Base-by-base conservation (phyloP, 768 basidiomycete species). In the Tephrocybe sp. region DNA sequence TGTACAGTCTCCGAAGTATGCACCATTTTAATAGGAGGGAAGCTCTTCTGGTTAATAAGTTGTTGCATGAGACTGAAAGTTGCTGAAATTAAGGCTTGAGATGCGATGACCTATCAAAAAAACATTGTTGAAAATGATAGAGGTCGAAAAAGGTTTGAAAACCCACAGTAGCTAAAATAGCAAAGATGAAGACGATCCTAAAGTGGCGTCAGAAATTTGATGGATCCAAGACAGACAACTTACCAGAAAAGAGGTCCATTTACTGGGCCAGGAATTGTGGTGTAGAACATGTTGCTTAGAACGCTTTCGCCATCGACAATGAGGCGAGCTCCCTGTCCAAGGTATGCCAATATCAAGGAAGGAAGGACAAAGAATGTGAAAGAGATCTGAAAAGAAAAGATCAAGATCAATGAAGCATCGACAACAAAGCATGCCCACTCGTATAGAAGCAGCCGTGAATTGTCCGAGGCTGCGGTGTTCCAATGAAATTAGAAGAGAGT, bases 81-180 rank as follows among this genome's bases (percentile, higher is more conserved):
- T 0, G 83, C 86, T 0, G 84, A 83, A 58, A 87, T 86, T 75
- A 86, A 75, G 7, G 85, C 82, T 65, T 84, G 81, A 4, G 82
- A 84, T 9, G 82, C 83, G 35, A 83, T 75, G 43, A 82, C 68
- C 80, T 82, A 26, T 7, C 45, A 10, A 48, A 10, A 48, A 12
- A 22, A 9, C 11, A 42, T n/a, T 10, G n/a, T n/a, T n/a, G n/a
- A n/a, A n/a, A n/a, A n/a, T n/a, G n/a, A n/a, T n/a, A n/a, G n/a
- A n/a, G 16, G 6, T 20, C 3, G 7, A 11, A 4, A 20, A 16
- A 42, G 20, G n/a, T 16, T 32, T 14, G 17, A 6, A n/a, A 7
- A 62, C 74, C 59, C 55, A 85, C 81, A 7, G 84, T 85, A 0
- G 86, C 83, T 5, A 85, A 69, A 26, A 87, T 72, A 2, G 80